phyloP scores from a whole-genome alignment of 1,139 yeast species.

The Magnusiomyces paraingens region DNA sequence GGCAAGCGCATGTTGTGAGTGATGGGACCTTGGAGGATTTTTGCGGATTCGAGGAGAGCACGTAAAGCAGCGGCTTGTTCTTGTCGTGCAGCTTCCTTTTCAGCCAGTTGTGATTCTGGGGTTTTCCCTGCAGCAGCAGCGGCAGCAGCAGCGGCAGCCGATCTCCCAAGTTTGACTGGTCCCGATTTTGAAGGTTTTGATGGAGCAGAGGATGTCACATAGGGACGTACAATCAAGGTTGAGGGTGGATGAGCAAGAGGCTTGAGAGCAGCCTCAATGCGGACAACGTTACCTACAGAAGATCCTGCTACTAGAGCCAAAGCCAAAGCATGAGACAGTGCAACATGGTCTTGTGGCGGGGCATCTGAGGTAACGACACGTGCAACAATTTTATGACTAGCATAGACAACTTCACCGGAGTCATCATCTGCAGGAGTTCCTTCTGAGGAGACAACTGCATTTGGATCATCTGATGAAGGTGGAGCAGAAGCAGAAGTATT shows the following conservation, averaged over 20 bases:
- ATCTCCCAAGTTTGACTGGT: conserved; percentile 24
- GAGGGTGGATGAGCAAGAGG: conserved; percentile 40
- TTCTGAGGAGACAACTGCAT: conserved; percentile 12
- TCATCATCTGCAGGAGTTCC: conserved; percentile 17
- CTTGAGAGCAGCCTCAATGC: conserved; percentile 46
- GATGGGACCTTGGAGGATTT: conserved; percentile 22
- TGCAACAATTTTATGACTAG: conserved; percentile 48
- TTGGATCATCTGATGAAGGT: conserved; percentile 21
- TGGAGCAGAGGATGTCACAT: conserved; percentile 44
- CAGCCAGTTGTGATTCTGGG: conserved; percentile 20
- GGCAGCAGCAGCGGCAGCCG: conserved; percentile 7
- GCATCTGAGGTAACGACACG: conserved; percentile 36
- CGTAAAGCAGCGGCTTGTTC: conserved; percentile 20
- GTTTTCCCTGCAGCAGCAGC: neutral
- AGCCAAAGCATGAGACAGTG: conserved; percentile 52
- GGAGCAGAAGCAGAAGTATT: conserved; percentile 32
- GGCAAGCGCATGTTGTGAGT: conserved; percentile 37
- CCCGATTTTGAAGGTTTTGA: conserved; percentile 24
- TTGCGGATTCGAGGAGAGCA: conserved; percentile 9
- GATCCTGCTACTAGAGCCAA: conserved; percentile 48
- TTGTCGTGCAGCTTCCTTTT: conserved; percentile 19
- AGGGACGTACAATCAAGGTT: conserved; percentile 48
- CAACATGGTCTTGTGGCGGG: conserved; percentile 44
- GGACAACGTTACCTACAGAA: conserved; percentile 48
- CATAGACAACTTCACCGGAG: conserved; percentile 16